Percentiles rank a stretch among this genome's conserved stretches.
phyloP scores from a whole-genome alignment of 495 filamentous ascomycete species.

The Xylaria acuta region DNA sequence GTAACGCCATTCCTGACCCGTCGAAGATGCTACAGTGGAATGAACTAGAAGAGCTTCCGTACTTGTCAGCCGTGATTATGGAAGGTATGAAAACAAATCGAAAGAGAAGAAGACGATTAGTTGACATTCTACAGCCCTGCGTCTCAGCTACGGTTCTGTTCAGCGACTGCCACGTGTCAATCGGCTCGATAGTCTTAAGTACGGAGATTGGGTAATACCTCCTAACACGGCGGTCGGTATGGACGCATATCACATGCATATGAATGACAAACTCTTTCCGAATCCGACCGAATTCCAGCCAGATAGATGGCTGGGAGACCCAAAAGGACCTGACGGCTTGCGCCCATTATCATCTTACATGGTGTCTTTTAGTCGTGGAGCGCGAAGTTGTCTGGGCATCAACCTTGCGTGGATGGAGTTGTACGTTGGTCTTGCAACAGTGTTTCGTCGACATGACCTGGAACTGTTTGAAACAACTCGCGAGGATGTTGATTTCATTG shows the following conservation, averaged over 20 bases:
- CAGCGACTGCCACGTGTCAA: slow-evolving; percentile 9
- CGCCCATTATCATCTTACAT: slow-evolving; percentile 47
- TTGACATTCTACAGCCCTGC: slow-evolving; percentile 29
- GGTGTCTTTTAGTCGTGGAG: slow-evolving; percentile 53
- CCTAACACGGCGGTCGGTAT: slow-evolving; percentile 10
- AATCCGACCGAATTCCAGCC: slow-evolving; percentile 50
- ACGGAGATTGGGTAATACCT: too few relatives aligned
- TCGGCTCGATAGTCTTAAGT: slow-evolving; percentile 22
- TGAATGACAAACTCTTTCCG: slow-evolving; percentile 46
- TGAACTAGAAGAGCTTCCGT: slow-evolving; percentile 41
- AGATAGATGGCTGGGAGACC: slow-evolving; percentile 51
- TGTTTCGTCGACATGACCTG: slow-evolving; percentile 52
- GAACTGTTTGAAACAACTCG: slow-evolving; percentile 43
- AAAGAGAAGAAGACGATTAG: too few relatives aligned
- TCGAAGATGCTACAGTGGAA: slow-evolving; percentile 27
- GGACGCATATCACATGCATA: slow-evolving; percentile 46
- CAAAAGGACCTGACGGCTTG: slow-evolving; percentile 30
- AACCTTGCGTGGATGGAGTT: slow-evolving; percentile 57
- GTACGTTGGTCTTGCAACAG: slow-evolving; percentile 47
- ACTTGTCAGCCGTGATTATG: slow-evolving; percentile 47
- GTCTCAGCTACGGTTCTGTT: slow-evolving; percentile 28
- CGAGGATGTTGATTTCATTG: slow-evolving; percentile 40
- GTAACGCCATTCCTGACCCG: slow-evolving; percentile 28
- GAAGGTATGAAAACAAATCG: slow-evolving; percentile 28
- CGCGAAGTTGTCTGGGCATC: slow-evolving; percentile 53